Evolutionary conservation across 2,329 filamentous ascomycete genomes (phyloP), one percentile per base, ranked within the genome.

Genomic region (Cadophora malorum): DNA sequence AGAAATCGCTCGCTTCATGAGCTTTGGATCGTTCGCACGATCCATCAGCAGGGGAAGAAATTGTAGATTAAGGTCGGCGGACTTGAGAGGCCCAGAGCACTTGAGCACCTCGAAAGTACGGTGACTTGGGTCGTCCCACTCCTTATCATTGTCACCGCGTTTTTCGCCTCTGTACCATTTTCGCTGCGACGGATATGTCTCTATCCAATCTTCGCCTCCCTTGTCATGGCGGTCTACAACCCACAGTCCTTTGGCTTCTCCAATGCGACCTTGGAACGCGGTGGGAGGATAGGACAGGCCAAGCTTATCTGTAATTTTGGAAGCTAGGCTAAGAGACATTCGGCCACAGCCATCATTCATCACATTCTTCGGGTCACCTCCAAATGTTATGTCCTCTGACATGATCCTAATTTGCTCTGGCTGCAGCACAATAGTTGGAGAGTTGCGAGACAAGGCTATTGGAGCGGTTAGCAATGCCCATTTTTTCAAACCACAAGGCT

Each of bases 201-300:
- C 83, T 52, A 94, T 91, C 90, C 89, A 92, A 19, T 79, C 74
- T 19, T 88, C 78, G 0, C 81, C 75, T 1, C 83, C 79, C 0
- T 79, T 78, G 31, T 85, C 83, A 0, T 80, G 74, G 0, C 82
- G 80, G 71, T 90, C 88, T 5, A 90, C 78, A 58, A 90, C 83
- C 91, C 91, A 94, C 71, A 94, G 82, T 0, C 92, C 92, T 76
- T 95, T 95, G 0, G 90, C 90, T 21, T 90, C 87, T 10, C 88
- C 90, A 45, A 94, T 85, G 0, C 92, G 85, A 1, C 82, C 91
- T 77, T 95, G 92, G 56, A 90, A 88, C 0, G 84, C 89, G 41
- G 86, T 86, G 0, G 91, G 90, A 0, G 86, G 76, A n/a, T 85
- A 82, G 0, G 76, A 72, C 0, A 90, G 78, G 0, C 84, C 84